A percentile compares a stretch with the other conserved stretches of the same genome.
Conservation (phyloP, 2,329 filamentous ascomycete species). For the Endoconidiophora polonica region DNA sequence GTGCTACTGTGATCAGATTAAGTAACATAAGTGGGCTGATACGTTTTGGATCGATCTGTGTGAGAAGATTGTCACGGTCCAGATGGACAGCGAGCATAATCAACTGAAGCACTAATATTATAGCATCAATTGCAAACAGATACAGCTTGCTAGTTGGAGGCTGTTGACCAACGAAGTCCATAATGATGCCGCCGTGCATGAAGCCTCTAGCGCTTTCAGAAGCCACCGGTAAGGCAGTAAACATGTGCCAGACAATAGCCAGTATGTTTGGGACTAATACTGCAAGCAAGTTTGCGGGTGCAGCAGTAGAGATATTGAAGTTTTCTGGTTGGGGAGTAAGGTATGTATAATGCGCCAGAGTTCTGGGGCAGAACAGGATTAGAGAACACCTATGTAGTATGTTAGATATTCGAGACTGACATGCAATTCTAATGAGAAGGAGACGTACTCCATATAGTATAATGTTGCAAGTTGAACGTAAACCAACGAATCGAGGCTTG, state of each 20-base stretch:
- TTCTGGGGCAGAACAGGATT: slow-evolving; percentile 42
- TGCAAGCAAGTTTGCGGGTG: slow-evolving; percentile 38
- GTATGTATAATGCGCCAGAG: slow-evolving; percentile 43
- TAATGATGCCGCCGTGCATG: slow-evolving; percentile 48
- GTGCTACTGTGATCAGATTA: slow-evolving; percentile 5
- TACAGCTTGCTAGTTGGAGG: slow-evolving; percentile 40
- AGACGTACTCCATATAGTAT: slow-evolving; percentile 55
- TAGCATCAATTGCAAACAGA: slow-evolving; percentile 37
- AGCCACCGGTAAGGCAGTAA: slow-evolving; percentile 37
- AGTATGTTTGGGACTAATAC: slow-evolving; percentile 41
- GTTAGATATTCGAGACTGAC: slow-evolving; percentile 7
- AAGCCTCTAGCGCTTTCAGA: slow-evolving; percentile 47
- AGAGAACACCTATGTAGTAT: slow-evolving; percentile 40
- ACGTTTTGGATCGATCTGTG: slow-evolving; percentile 10
- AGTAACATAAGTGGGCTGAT: slow-evolving; percentile 7
- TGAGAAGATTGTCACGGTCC: slow-evolving; percentile 39
- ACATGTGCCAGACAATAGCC: slow-evolving; percentile 43
- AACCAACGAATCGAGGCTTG: slow-evolving; percentile 44
- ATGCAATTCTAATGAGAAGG: background rate
- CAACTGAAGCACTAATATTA: slow-evolving; percentile 41
- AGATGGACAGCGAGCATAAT: slow-evolving; percentile 47
- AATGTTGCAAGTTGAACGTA: slow-evolving; percentile 47
- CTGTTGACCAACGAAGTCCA: slow-evolving; percentile 52
- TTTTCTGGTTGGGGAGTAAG: slow-evolving; percentile 45
- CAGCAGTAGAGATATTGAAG: slow-evolving; percentile 38